Evolutionary conservation across 2,329 filamentous ascomycete species (phyloP).

Genomic region (Penicillium sp.): DNA sequence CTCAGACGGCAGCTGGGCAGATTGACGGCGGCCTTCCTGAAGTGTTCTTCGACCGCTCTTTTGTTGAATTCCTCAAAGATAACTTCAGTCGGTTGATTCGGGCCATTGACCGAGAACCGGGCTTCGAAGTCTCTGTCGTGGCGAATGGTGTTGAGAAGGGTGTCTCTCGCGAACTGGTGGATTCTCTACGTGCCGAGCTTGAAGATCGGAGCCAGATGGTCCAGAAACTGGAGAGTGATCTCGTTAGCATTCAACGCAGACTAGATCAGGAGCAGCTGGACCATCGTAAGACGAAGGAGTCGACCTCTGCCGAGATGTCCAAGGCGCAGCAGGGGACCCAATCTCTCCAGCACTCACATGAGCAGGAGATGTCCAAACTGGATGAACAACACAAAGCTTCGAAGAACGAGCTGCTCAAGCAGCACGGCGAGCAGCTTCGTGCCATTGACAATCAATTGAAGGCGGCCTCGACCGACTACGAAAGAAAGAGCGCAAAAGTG

Average conservation of each 20-base stretch:
- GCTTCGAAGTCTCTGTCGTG: constrained; percentile 77
- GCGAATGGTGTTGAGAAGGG: constrained; percentile 80
- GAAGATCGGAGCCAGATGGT: constrained; percentile 67
- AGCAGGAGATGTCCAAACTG: constrained; percentile 55
- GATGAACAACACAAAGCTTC: constrained; percentile 49
- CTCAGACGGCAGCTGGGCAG: constrained; percentile 62
- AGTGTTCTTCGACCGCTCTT: constrained; percentile 80
- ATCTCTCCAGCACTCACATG: constrained; percentile 66
- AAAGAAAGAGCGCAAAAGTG: constrained; percentile 38
- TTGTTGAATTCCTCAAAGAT: constrained; percentile 93
- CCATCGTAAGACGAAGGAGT: constrained; percentile 65
- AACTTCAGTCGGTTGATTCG: constrained; percentile 84
- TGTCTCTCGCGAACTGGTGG: constrained; percentile 89
- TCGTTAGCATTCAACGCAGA: constrained; percentile 55
- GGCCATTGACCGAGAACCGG: constrained; percentile 87
- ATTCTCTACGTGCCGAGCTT: constrained; percentile 74
- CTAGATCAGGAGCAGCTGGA: constrained; percentile 71
- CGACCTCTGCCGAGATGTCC: constrained; percentile 53
- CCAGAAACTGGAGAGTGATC: constrained; percentile 56
- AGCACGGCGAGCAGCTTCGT: constrained; percentile 48
- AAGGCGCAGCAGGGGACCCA: constrained; percentile 68
- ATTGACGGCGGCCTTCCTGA: constrained; percentile 63
- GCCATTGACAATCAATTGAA: constrained; percentile 51
- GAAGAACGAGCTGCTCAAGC: constrained; percentile 43
- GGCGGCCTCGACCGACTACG: constrained; percentile 41